Evolutionary conservation across 1,284 basidiomycete genomes (phyloP).

Genomic region (Pyrrhoderma noxium): DNA sequence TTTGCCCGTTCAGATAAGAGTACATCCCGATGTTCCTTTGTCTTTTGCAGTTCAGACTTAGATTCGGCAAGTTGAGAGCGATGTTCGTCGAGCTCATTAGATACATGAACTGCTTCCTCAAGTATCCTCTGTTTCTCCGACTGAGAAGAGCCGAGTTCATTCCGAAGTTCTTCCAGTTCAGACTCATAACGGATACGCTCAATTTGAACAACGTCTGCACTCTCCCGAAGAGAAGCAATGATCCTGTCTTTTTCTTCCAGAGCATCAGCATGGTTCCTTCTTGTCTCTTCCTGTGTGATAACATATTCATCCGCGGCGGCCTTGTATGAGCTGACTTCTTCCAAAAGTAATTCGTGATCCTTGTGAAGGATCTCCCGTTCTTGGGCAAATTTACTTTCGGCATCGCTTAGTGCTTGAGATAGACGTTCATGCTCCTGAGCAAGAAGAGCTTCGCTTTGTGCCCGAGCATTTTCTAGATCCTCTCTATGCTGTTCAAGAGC

Average conservation of each 20-base stretch:
- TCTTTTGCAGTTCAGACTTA: constrained; percentile 66
- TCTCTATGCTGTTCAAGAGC: constrained; percentile 40
- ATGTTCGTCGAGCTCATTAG: constrained; percentile 68
- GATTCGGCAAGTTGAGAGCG: constrained; percentile 66
- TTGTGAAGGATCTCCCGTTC: constrained; percentile 34
- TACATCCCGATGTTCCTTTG: constrained; percentile 74
- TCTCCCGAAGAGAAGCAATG: constrained; percentile 42
- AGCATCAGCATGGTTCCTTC: constrained; percentile 41
- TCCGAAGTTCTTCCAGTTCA: constrained; percentile 48
- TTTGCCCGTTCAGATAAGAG: constrained; percentile 65
- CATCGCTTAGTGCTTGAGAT: constrained; percentile 31
- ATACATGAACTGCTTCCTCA: constrained; percentile 65
- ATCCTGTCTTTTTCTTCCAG: constrained; percentile 43
- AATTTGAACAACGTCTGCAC: constrained; percentile 37
- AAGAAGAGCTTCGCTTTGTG: constrained; percentile 33
- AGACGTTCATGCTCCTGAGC: constrained; percentile 36
- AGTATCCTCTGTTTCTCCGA: constrained; percentile 54
- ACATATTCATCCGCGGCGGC: constrained; percentile 49
- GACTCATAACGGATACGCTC: constrained; percentile 48
- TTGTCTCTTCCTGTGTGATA: constrained; percentile 43
- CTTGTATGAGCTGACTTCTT: constrained; percentile 60
- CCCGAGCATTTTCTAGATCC: constrained; percentile 34
- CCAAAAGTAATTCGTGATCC: constrained; percentile 46
- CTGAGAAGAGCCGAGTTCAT: constrained; percentile 52
- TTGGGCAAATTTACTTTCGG: constrained; percentile 28